These are phyloP conservation scores for Schrenkiella parvula DNA, from an alignment of 345 rosid species.

Conservation along the genomic window DNA sequence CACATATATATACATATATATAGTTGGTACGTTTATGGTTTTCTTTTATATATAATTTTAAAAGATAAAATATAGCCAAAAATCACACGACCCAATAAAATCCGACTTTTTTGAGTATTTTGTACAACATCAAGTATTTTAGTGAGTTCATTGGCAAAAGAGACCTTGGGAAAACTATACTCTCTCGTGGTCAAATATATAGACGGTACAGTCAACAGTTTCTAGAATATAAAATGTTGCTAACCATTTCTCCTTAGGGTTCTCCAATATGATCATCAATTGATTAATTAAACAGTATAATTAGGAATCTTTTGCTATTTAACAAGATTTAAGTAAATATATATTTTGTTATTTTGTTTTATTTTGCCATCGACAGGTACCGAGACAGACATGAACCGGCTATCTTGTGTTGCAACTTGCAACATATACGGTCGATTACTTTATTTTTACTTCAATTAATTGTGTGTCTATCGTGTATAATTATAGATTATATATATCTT, in stretches of 20 bases:
- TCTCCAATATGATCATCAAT: neutral
- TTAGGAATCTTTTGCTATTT: neutral
- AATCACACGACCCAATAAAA: slow-evolving; percentile 1
- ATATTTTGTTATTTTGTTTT: neutral
- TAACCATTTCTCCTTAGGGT: neutral
- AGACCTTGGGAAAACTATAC: slow-evolving; percentile 15
- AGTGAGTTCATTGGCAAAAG: slow-evolving; percentile 19
- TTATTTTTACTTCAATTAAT: neutral
- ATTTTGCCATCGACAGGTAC: slow-evolving; percentile 28
- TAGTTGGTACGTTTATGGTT: too few relatives aligned
- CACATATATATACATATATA: neutral
- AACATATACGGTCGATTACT: slow-evolving; percentile 3
- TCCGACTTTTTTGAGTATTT: neutral
- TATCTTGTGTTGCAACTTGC: slow-evolving; percentile 9
- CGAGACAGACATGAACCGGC: slow-evolving; percentile 28
- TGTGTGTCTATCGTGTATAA: neutral
- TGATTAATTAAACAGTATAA: neutral
- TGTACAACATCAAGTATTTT: neutral
- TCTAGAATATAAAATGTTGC: neutral
- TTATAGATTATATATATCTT: slow-evolving; percentile 7
- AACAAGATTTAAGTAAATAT: neutral
- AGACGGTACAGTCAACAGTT: slow-evolving; percentile 12
- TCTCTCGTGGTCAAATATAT: slow-evolving; percentile 11
- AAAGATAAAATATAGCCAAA: neutral
- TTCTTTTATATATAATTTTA: neutral